Base-by-base conservation (phyloP, 352 stramenopile genomes). In the Globisporangium sylvaticum region DNA sequence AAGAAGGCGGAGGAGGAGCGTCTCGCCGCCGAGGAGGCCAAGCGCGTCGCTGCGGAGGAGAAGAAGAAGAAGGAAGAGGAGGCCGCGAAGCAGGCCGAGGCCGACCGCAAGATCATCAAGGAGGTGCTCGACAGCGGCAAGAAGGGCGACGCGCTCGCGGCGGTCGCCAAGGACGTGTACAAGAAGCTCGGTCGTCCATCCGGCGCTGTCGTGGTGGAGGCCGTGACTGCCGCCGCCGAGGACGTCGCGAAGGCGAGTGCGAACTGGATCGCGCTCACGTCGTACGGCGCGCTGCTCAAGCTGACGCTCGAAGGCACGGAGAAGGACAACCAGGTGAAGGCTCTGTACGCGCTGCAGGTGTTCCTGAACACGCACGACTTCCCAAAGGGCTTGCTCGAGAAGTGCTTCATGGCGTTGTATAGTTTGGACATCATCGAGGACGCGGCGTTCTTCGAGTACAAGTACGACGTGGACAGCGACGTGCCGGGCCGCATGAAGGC, bases 321-420 rank as follows among this genome's bases (percentile, higher is more conserved):
- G 67, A 83, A 83, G 71, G 77, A 77, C 61, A 77, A 90, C 48
- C 83, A 94, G 73, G 73, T 92, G 60, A 69, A 88, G 67, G 82
- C 80, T n/a, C 70, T 94, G 57, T 87, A 89, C 65, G 79, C 85
- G n/a, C 65, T 94, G 62, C 83, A 94, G 69, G 55, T 89, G 32
- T 94, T 94, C 58, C 66, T 92, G 55, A 83, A 90, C 70, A 72
- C 76, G 68, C 74, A 90, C 75, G 79, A 87, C 58, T 90, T 91
- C 72, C 84, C 83, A 25, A 92, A 92, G 75, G 85, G 83, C 31
- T 53, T 94, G 65, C 71, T 94, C 37, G 82, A 94, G 67, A 91
- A 91, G 79, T 90, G 80, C 68, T 94, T 94, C 72, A 94, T 92
- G 85, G 85, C 85, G 55, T 75, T 94, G 3, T 94, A 94, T 72